Evolutionary conservation across 2,329 filamentous ascomycete genomes (phyloP), one percentile per base, ranked within the genome.

Genomic region (Chaetomium globosum): DNA sequence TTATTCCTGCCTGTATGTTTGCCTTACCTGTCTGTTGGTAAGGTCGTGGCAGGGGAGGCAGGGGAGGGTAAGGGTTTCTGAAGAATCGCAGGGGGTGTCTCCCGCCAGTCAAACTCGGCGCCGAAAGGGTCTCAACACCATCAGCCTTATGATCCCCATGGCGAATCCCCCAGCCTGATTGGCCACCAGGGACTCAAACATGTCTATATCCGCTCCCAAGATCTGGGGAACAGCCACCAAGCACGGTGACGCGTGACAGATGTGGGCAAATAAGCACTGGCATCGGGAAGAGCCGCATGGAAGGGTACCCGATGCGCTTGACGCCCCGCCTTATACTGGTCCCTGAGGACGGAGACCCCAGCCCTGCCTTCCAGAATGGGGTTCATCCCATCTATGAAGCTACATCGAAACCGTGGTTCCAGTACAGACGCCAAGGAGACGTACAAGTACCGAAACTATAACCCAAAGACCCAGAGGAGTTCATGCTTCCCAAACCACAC

Each of bases 251-350:
- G 65, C 48, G 60, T 68, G 68, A 62, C 60, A 67, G 53, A 58
- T 63, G 63, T 58, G 30, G 60, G 65, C 56, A 59, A 43, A 64
- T n/a, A 53, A 61, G 54, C 48, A n/a, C 61, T 62, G 64, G 62
- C 57, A 23, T 53, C 66, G 69, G 69, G 68, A 68, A 68, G 66
- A 68, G 67, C 70, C 70, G 70, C 65, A 64, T 61, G 64, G 63
- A 63, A 55, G 58, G 16, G 61, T 52, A 52, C 60, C 54, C 49
- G 48, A 56, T 48, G 53, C 61, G 51, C 60, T 19, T 60, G 54
- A 26, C 54, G 59, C 63, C 65, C 67, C 63, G 65, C 59, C 53
- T 57, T 3, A 21, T n/a, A 33, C 30, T 36, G 36, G 16, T 49
- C 63, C 52, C 61, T 59, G 59, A 55, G 57, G 58, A 10, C 3